phyloP scores from a whole-genome alignment of 768 basidiomycete species.

The Pulveroboletus ravenelii region DNA sequence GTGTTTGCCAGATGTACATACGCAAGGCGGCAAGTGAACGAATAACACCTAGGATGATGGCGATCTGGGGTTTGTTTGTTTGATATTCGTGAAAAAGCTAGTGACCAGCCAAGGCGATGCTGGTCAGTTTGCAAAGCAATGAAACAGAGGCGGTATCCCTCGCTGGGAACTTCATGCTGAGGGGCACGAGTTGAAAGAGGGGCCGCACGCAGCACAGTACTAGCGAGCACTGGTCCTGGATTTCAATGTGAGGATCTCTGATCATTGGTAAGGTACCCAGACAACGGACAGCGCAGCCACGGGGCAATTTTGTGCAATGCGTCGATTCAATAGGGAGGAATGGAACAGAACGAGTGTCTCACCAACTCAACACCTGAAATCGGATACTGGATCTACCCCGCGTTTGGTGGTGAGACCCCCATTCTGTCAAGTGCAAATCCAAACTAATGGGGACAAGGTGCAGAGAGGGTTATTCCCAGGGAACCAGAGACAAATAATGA shows the following conservation, averaged over 20 bases:
- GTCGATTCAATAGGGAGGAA: neutral
- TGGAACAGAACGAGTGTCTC: neutral
- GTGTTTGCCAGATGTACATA: neutral
- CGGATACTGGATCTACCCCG: too few relatives aligned
- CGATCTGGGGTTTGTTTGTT: neutral
- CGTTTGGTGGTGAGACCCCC: too few relatives aligned
- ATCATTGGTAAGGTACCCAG: too few relatives aligned
- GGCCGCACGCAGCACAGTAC: neutral
- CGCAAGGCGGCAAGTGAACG: neutral
- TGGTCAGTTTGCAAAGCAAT: neutral
- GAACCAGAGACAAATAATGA: too few relatives aligned
- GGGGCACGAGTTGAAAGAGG: neutral
- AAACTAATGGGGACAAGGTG: too few relatives aligned
- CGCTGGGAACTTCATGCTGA: slow-evolving; percentile 2
- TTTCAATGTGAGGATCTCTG: neutral
- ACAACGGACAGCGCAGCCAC: too few relatives aligned
- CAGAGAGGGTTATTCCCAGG: too few relatives aligned
- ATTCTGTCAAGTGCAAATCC: too few relatives aligned
- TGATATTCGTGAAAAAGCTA: neutral
- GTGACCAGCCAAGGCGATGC: neutral
- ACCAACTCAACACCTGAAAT: neutral
- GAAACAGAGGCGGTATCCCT: neutral
- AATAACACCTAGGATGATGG: neutral
- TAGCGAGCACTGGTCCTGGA: neutral
- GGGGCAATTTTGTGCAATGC: neutral